These are phyloP conservation scores for Nephelium lappaceum DNA, from an alignment of 345 rosid species.

Conservation along the genomic window DNA sequence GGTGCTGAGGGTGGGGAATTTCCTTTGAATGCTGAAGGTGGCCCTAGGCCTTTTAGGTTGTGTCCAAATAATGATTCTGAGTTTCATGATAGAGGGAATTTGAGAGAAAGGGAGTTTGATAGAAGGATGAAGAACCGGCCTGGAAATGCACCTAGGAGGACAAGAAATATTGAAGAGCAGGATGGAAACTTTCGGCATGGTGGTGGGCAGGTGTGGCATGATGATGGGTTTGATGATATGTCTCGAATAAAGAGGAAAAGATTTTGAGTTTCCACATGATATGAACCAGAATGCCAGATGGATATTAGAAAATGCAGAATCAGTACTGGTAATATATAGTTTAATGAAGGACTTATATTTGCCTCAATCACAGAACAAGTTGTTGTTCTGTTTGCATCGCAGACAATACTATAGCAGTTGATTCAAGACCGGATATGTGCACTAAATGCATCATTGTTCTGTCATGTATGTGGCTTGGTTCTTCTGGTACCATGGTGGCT, in stretches of 20 bases:
- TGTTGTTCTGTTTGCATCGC: not conserved
- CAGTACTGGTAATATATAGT: conserved; percentile 6
- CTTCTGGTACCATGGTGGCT: conserved; percentile 14
- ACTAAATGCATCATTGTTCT: conserved; percentile 20
- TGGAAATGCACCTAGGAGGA: conserved; percentile 60
- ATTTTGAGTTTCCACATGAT: conserved; percentile 41
- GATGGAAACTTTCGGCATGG: conserved; percentile 62
- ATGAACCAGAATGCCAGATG: conserved; percentile 25
- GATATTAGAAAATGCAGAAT: conserved; percentile 5
- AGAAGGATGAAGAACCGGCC: conserved; percentile 55
- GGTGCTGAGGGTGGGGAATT: conserved; percentile 49
- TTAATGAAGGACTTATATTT: not conserved
- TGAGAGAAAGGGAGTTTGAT: conserved; percentile 64
- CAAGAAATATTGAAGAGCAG: conserved; percentile 55
- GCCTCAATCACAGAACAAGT: conserved; percentile 8
- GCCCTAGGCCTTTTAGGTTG: conserved; percentile 56
- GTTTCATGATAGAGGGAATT: conserved; percentile 51
- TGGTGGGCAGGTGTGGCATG: conserved; percentile 52
- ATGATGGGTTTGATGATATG: conserved; percentile 52
- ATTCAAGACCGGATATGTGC: conserved; percentile 17
- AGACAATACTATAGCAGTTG: conserved; percentile 10
- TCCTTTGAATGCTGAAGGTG: conserved; percentile 50
- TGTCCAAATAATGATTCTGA: conserved; percentile 47
- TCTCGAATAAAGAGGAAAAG: conserved; percentile 62
- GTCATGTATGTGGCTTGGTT: conserved; percentile 27